Conservation (phyloP, 1,139 yeast genomes). For the Nakaseomyces kungkrabaensis region DNA sequence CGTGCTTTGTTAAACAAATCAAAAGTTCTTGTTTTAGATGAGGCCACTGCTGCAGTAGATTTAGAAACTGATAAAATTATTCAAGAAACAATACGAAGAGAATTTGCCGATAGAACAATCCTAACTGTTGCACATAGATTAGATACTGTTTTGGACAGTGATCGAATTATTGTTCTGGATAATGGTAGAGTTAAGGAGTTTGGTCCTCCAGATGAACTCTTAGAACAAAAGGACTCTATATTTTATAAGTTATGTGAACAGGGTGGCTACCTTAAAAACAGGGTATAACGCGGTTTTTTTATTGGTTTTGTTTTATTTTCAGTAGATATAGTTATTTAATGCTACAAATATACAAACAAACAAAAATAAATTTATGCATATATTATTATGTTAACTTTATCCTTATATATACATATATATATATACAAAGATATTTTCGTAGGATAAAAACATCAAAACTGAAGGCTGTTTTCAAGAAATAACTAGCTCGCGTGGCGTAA, state of each 20-base stretch:
- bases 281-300: neutral
- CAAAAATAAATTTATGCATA: too few species aligned
- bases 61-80: constrained; percentile 66
- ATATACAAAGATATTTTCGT: too few species aligned
- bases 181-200: constrained; percentile 60
- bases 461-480: neutral
- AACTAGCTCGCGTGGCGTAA: constrained; percentile 45
- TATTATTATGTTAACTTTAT: too few species aligned
- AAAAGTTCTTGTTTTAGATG: constrained; percentile 60
- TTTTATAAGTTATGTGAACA: constrained; percentile 45
- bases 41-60: constrained; percentile 83
- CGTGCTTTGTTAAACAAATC: constrained; percentile 59
- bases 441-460: too few species aligned
- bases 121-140: constrained; percentile 76
- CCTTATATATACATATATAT: too few species aligned
- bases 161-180: constrained; percentile 59
- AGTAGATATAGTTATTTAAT: too few species aligned
- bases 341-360: too few species aligned
- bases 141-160: constrained; percentile 75
- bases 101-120: constrained; percentile 58
- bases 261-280: constrained; percentile 32
- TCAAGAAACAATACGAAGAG: constrained; percentile 60
- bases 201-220: constrained; percentile 48
- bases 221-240: constrained; percentile 36
- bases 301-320: neutral